Percentiles rank a stretch among this genome's conserved stretches.
Evolutionary conservation across 2,329 filamentous ascomycete genomes (phyloP).

Genomic region (Neonectria faginata): DNA sequence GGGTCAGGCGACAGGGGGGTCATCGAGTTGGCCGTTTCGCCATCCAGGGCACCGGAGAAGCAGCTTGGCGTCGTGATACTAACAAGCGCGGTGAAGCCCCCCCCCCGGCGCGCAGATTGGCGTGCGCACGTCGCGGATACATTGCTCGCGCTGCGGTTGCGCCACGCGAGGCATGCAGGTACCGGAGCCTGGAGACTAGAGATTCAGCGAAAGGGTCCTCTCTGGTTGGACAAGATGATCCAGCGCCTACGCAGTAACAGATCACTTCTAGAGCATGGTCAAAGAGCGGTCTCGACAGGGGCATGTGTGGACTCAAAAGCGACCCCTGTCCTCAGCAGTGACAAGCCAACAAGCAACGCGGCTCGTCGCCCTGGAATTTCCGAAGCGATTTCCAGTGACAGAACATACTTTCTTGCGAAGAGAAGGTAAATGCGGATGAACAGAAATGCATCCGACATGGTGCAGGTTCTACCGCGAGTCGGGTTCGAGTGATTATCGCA

Average conservation of each 20-base stretch:
- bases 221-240: slow-evolving; percentile 28
- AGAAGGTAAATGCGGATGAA: background rate
- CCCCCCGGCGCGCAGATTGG: slow-evolving; percentile 8
- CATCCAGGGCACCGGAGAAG: slow-evolving; percentile 10
- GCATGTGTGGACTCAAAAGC: background rate
- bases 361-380: slow-evolving; percentile 29
- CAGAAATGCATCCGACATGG: slow-evolving; percentile 25
- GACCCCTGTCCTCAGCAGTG: background rate
- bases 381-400: slow-evolving; percentile 2
- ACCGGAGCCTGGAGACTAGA: slow-evolving; percentile 24
- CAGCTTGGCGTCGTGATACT: slow-evolving; percentile 23
- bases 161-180: slow-evolving; percentile 39
- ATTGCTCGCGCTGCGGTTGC: slow-evolving; percentile 10
- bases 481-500: background rate
- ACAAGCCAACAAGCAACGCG: slow-evolving; percentile 12
- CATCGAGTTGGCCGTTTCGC: slow-evolving; percentile 32
- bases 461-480: slow-evolving; percentile 29
- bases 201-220: background rate
- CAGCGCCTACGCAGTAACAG: slow-evolving; percentile 26
- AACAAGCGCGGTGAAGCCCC: slow-evolving; percentile 24
- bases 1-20: slow-evolving; percentile 43
- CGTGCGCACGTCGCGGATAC: slow-evolving; percentile 37
- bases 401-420: background rate
- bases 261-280: slow-evolving; percentile 29
- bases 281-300: slow-evolving; percentile 20